phyloP scores from a whole-genome alignment of 2,329 filamentous ascomycete genomes.

The Xylaria polymorpha region DNA sequence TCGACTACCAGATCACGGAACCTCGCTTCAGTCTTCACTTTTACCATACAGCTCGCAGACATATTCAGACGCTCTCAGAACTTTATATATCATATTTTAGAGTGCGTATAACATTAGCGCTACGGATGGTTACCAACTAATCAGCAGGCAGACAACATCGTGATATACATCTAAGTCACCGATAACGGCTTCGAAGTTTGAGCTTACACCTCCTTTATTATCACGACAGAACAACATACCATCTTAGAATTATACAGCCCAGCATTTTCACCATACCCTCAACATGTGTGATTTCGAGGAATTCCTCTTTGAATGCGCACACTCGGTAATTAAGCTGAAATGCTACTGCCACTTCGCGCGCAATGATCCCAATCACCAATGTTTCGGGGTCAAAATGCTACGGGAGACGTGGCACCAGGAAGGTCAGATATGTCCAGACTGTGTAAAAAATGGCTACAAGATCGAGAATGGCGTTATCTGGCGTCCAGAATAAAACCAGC shows the following conservation, averaged over 20 bases:
- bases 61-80: not conserved
- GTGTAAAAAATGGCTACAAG: slow-evolving; percentile 48
- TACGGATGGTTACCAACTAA: not conserved
- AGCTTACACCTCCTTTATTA: not conserved
- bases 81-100: not conserved
- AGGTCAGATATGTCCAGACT: slow-evolving; percentile 63
- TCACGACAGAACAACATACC: not conserved
- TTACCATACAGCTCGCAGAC: not conserved
- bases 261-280: slow-evolving; percentile 11
- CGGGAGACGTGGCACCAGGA: slow-evolving; percentile 68
- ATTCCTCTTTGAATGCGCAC: slow-evolving; percentile 73
- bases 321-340: slow-evolving; percentile 69
- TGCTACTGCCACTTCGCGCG: slow-evolving; percentile 80
- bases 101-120: slow-evolving; percentile 8
- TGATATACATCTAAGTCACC: not conserved
- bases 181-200: not conserved
- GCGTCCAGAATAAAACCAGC: slow-evolving; percentile 27
- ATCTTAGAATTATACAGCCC: not conserved
- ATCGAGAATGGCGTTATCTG: slow-evolving; percentile 45
- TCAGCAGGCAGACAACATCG: not conserved
- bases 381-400: slow-evolving; percentile 74
- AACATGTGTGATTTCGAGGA: slow-evolving; percentile 79
- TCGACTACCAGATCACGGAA: slow-evolving; percentile 5
- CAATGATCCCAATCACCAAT: slow-evolving; percentile 76
- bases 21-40: not conserved